Evolutionary conservation across 2,329 filamentous ascomycete species (phyloP).

Genomic region (Septoria petroselini): DNA sequence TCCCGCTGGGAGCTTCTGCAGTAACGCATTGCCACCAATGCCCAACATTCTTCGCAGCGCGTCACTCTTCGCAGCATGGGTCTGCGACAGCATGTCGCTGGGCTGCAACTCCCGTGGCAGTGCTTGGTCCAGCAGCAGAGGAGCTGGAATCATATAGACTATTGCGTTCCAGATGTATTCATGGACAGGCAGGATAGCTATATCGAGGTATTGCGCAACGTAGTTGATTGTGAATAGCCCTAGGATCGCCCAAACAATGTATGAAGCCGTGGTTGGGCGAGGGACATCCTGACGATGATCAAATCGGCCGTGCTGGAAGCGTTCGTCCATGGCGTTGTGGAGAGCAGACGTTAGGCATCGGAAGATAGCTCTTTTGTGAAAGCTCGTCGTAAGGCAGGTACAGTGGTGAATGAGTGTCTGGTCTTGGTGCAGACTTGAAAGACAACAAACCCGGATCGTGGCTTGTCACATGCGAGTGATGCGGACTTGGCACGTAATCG

Average conservation of each 20-base stretch:
- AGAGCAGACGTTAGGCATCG: conserved; percentile 13
- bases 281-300: conserved; percentile 15
- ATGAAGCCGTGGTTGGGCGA: conserved; percentile 22
- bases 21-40: conserved; percentile 38
- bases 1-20: conserved; percentile 39
- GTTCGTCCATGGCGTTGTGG: conserved; percentile 25
- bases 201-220: conserved; percentile 32
- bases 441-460: no score
- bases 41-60: conserved; percentile 40
- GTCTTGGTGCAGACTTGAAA: background rate
- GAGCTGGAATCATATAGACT: conserved; percentile 56
- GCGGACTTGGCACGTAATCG: no score
- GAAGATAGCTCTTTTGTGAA: background rate
- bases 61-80: conserved; percentile 40
- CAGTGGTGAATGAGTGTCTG: conserved; percentile 7
- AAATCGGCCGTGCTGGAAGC: conserved; percentile 19
- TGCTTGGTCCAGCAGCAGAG: conserved; percentile 58
- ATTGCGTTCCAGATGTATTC: conserved; percentile 60
- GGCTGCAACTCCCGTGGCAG: conserved; percentile 31
- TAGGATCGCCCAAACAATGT: conserved; percentile 28
- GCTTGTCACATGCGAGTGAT: background rate
- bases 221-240: conserved; percentile 36
- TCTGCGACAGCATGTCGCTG: conserved; percentile 34
- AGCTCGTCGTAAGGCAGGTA: background rate
- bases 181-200: conserved; percentile 41